These are phyloP conservation scores for Graphium sp. DNA, from an alignment of 2,329 filamentous ascomycete genomes.

Conservation along the genomic window DNA sequence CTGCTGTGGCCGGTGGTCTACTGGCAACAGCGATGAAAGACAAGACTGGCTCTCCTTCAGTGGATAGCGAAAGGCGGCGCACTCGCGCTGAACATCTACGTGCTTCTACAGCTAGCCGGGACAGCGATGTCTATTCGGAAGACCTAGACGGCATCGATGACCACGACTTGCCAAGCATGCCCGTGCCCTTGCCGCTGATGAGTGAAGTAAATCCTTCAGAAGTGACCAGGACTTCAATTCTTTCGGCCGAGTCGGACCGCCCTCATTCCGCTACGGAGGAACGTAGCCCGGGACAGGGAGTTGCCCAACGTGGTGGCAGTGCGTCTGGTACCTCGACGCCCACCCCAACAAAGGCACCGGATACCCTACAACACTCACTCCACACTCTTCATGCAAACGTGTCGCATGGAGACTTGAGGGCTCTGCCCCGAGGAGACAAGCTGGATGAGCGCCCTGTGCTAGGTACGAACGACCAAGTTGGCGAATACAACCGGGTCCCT, in stretches of 20 bases:
- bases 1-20: constrained; percentile 11
- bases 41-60: constrained; percentile 3
- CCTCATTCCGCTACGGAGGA: constrained; percentile 52
- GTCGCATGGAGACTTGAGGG: constrained; percentile 40
- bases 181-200: constrained; percentile 71
- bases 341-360: constrained; percentile 39
- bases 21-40: constrained; percentile 11
- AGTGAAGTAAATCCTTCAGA: constrained; percentile 80
- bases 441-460: constrained; percentile 3
- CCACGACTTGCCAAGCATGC: constrained; percentile 34
- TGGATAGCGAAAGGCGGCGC: constrained; percentile 20
- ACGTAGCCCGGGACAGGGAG: constrained; percentile 42
- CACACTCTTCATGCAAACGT: constrained; percentile 52
- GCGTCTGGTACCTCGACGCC: constrained; percentile 45
- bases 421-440: constrained; percentile 27
- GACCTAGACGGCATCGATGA: constrained; percentile 38
- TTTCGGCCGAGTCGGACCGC: constrained; percentile 64
- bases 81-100: constrained; percentile 30
- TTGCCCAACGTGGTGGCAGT: constrained; percentile 42
- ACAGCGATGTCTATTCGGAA: constrained; percentile 26
- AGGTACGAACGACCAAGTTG: constrained; percentile 2
- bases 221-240: constrained; percentile 70
- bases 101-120: constrained; percentile 24
- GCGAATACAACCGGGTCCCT: too few relatives aligned
- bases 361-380: constrained; percentile 40